A percentile compares a stretch with the other conserved stretches of the same genome.
Evolutionary conservation across 2,329 filamentous ascomycete genomes (phyloP).

Genomic region (Colletotrichum limetticola): DNA sequence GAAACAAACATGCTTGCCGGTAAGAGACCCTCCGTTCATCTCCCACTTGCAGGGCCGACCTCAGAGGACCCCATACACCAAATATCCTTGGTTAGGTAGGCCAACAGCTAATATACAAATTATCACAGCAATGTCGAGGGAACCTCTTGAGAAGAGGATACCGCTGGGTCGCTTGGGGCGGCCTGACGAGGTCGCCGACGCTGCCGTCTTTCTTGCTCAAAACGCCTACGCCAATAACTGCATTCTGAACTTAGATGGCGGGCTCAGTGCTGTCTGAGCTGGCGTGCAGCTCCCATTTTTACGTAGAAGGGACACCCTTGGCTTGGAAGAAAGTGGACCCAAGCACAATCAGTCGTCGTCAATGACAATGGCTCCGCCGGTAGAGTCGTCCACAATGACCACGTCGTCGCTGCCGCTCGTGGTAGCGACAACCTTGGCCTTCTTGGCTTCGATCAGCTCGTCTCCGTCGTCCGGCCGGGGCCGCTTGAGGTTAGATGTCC

Average conservation of each 20-base stretch:
- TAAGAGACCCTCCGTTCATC: slow-evolving; percentile 49
- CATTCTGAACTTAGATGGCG: slow-evolving; percentile 86
- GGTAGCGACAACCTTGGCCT: slow-evolving; percentile 53
- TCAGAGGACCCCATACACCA: neutral
- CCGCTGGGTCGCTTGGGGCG: slow-evolving; percentile 69
- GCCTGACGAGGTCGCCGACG: slow-evolving; percentile 81
- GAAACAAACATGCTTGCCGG: slow-evolving; percentile 82
- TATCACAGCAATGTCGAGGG: slow-evolving; percentile 38
- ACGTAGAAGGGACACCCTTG: neutral
- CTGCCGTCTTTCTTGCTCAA: slow-evolving; percentile 78
- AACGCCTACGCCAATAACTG: slow-evolving; percentile 91
- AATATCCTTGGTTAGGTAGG: neutral
- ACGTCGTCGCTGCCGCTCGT: slow-evolving; percentile 56
- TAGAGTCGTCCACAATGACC: slow-evolving; percentile 46
- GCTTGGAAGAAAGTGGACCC: slow-evolving; percentile 1
- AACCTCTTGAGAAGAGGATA: slow-evolving; percentile 41
- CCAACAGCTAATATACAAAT: slow-evolving; percentile 52
- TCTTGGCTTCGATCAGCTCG: slow-evolving; percentile 55
- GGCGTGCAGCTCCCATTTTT: neutral
- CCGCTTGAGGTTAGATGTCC: slow-evolving; percentile 56
- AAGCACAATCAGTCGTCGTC: slow-evolving; percentile 63
- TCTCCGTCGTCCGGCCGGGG: slow-evolving; percentile 53
- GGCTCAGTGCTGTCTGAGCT: slow-evolving; percentile 73
- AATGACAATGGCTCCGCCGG: slow-evolving; percentile 74
- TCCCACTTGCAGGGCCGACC: neutral